Percentiles rank a stretch among this genome's conserved stretches.
Conservation (phyloP, 2,329 filamentous ascomycete species). For the Cryphonectria radicalis region DNA sequence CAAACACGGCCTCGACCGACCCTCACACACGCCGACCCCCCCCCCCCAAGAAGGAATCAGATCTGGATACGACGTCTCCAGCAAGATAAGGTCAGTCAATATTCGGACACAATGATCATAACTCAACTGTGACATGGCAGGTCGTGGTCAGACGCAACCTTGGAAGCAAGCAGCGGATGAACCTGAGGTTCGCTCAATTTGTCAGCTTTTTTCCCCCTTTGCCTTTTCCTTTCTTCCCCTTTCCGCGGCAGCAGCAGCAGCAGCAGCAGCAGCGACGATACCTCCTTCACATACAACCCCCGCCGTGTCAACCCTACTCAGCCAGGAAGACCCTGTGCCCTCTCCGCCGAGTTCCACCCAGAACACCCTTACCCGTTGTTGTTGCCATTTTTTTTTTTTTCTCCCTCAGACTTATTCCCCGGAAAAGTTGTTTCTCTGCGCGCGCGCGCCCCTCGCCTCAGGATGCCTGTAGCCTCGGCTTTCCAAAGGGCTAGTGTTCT, state of each 20-base stretch:
- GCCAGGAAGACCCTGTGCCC: neutral
- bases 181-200: neutral
- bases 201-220: neutral
- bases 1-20: neutral
- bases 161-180: neutral
- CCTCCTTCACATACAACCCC: neutral
- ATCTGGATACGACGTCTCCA: slow-evolving; percentile 9
- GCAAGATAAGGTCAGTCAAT: slow-evolving; percentile 11
- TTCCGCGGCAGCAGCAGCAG: neutral
- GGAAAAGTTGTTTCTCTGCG: neutral
- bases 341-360: neutral
- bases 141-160: neutral
- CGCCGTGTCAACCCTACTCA: neutral
- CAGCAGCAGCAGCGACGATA: neutral
- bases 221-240: neutral
- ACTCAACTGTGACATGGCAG: slow-evolving; percentile 2
- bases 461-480: neutral
- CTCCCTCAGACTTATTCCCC: neutral
- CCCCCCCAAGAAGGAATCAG: neutral
- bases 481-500: neutral
- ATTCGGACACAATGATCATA: neutral
- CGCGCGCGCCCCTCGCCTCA: neutral
- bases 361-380: neutral
- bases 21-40: neutral
- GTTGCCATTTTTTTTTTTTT: neutral